Evolutionary conservation across 306 rosid species (phyloP), one percentile per base, ranked within the genome.

Genomic region (Cucurbita moschata): DNA sequence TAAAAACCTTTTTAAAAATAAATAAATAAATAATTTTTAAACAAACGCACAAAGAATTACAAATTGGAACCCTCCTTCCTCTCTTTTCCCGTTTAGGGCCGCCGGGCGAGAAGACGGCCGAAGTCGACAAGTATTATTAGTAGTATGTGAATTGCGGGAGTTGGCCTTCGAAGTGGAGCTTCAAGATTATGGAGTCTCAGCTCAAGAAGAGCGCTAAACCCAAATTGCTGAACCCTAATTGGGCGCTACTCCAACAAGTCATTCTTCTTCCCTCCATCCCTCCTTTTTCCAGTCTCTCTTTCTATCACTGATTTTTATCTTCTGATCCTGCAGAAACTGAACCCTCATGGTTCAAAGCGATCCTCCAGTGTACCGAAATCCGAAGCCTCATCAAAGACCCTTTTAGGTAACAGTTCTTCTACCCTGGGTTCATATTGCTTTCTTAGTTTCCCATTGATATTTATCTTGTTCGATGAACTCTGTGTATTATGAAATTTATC

Each of bases 161-260:
- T 19, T 16, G 56, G 59, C 15, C 13, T 0, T 37, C 42, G 64
- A 52, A 30, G n/a, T 35, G 67, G 68, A 61, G 26, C 61, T 74
- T 16, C 21, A 5, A 37, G 63, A 68, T n/a, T 63, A 85, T 77
- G 92, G 80, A 82, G 77, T 79, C 84, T 78, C 81, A 81, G 75
- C 50, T 60, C 83, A 83, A 84, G 76, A 86, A 84, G 71, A 81
- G 57, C 42, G 79, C 86, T 40, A 78, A 77, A 66, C 87, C 72
- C 64, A 71, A 67, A 39, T 84, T 80, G 47, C 58, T 85, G 5
- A 94, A 85, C 79, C 99, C 99, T 55, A 94, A 94, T 77, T 94
- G 99, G 98, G 86, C 83, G 79, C 83, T 81, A 42, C 97, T 94
- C 57, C 89, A 84, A 81, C 86, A 85, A 66, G 96, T 87, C 19